Evolutionary conservation across 257 asterid species (phyloP), one percentile per base, ranked within the genome.

Genomic region (Linderniella brevidens): DNA sequence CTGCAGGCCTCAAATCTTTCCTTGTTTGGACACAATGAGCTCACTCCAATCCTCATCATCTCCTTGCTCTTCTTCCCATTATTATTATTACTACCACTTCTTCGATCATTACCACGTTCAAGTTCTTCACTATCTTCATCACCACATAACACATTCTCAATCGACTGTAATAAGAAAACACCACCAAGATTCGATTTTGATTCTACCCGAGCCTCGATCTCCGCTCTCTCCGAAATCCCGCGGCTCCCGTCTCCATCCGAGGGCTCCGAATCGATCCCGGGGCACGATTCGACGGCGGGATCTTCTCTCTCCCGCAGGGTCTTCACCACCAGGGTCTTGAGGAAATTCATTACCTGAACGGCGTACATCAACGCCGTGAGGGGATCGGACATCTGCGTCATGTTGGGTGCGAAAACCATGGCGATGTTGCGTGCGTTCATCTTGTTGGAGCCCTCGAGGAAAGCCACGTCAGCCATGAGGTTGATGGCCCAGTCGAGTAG

Each of bases 311-410:
- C 82, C 51, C 64, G 59, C 48, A 70, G 37, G 13, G 78, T 74
- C 49, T 52, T 74, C 12, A 50, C 73, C n/a, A 74, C 62, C 15
- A 74, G 69, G 29, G 73, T 67, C 62, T 67, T 74, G 45, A 74
- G 78, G 54, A 74, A 74, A 52, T 70, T 74, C 82, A 74, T 74
- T 12, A 74, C 78, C 58, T 74, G 82, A 56, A 70, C 78, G 2
- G 78, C 78, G 42, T 49, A 67, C 82, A 70, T 74, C 46, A 74
- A 48, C 35, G 82, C 82, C 4, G 82, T 74, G 53, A 74, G 63
- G 49, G 82, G 82, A 62, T 74, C 82, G 5, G 71, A 43, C 48
- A 43, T 43, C 48, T 43, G 48, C 10, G 48, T 43, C 48, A 43
- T 43, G 48, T 43, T 43, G 15, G 48, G 48, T 2, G 48, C 48